These are phyloP conservation scores for Wallacemonas sp. DNA, from an alignment of 208 protist species.

Conservation along the genomic window DNA sequence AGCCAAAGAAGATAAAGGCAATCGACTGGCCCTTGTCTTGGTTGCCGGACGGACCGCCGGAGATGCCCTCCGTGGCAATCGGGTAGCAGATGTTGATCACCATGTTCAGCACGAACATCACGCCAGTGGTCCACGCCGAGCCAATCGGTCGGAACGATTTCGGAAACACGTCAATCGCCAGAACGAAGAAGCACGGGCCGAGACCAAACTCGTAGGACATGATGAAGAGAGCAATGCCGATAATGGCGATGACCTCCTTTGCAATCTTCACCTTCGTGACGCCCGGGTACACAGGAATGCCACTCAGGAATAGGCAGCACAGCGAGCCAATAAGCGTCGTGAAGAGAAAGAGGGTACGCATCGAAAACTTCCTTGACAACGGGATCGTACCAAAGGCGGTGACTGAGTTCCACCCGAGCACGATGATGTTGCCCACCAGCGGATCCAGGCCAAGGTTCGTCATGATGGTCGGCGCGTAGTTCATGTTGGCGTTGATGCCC, in stretches of 20 bases:
- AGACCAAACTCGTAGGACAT: constrained; percentile 51
- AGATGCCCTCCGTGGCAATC: constrained; percentile 58
- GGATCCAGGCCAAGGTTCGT: constrained; percentile 35
- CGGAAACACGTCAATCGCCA: constrained; percentile 69
- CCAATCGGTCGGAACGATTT: constrained; percentile 55
- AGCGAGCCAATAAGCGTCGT: constrained; percentile 33
- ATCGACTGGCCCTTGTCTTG: constrained; percentile 66
- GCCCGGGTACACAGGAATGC: constrained; percentile 58
- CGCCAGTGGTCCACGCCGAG: constrained; percentile 38
- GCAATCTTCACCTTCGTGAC: constrained; percentile 31
- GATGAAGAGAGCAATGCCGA: constrained; percentile 63
- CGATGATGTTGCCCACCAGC: constrained; percentile 59
- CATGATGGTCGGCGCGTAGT: constrained; percentile 70
- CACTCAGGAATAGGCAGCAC: constrained; percentile 54
- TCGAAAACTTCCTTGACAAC: constrained; percentile 41
- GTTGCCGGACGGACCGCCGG: constrained; percentile 56
- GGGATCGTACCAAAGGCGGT: constrained; percentile 49
- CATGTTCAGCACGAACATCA: constrained; percentile 63
- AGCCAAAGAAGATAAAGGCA: constrained; percentile 67
- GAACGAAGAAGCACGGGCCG: constrained; percentile 60
- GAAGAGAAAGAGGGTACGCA: constrained; percentile 50
- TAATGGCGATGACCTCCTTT: constrained; percentile 41
- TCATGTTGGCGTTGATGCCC: constrained; percentile 76
- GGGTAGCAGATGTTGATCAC: constrained; percentile 69
- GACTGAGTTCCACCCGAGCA: constrained; percentile 68